Percentiles rank a stretch among this genome's conserved stretches.
Evolutionary conservation across 495 filamentous ascomycete species (phyloP).

Genomic region (Aspergillus coremiiformis): DNA sequence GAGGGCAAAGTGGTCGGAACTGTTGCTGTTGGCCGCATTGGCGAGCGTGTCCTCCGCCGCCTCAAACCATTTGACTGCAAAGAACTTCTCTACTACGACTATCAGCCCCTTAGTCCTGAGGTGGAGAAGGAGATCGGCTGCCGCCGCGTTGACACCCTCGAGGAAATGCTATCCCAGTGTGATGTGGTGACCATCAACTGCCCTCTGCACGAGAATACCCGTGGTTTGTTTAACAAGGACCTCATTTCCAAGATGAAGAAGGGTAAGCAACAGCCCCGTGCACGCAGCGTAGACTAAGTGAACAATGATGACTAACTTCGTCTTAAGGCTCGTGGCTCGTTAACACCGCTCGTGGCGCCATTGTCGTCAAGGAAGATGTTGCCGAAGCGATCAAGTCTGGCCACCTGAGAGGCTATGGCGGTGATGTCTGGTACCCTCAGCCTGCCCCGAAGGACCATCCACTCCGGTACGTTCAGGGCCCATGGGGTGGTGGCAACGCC

Average conservation of each 20-base stretch:
- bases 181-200: conserved; percentile 99
- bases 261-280: conserved; percentile 40
- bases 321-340: conserved; percentile 79
- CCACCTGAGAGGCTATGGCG: conserved; percentile 94
- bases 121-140: conserved; percentile 94
- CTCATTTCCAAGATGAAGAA: conserved; percentile 99
- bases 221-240: conserved; percentile 98
- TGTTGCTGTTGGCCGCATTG: conserved; percentile 94
- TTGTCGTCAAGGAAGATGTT: conserved; percentile 98
- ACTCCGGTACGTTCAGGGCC: conserved; percentile 87
- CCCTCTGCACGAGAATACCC: conserved; percentile 96
- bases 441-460: conserved; percentile 92
- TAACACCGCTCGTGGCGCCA: conserved; percentile 97
- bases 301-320: conserved; percentile 9
- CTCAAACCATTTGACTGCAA: conserved; percentile 98
- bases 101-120: conserved; percentile 84
- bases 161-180: conserved; percentile 93
- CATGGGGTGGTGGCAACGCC: conserved; percentile 93
- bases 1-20: conserved; percentile 98
- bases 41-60: conserved; percentile 92
- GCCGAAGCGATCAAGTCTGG: conserved; percentile 87
- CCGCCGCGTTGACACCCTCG: conserved; percentile 75
- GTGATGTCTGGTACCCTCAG: conserved; percentile 91
- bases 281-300: neutral
- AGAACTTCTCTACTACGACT: conserved; percentile 98